Base-by-base conservation (phyloP, 1,284 basidiomycete species). In the Phellinidium pouzarii region DNA sequence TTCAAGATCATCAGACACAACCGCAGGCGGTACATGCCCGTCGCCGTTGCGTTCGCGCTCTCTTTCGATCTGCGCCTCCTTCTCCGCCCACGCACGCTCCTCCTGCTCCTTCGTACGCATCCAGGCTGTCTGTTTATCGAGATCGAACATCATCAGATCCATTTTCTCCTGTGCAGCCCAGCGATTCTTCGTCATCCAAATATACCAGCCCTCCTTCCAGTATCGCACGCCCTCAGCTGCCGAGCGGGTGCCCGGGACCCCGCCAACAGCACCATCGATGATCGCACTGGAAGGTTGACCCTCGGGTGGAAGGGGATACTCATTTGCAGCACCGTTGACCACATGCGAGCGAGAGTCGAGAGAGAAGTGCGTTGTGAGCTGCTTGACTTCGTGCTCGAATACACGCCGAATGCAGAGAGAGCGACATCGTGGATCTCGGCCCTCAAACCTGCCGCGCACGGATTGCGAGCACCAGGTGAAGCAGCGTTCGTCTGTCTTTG, bases 181-280 rank as follows among this genome's bases (percentile, higher is more conserved):
- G 36, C 72, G 70, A 49, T 73, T 79, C 54, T 73, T 72, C 22
- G 76, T 77, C 45, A 76, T 74, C 84, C 85, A 88, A 37, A 89
- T 59, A 61, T 89, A 89, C 75, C 77, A 83, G 1, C 86, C 85
- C 60, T 82, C 79, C 50, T 84, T 73, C 86, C 86, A 89, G 60
- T 76, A 72, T 57, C 73, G 76, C 26, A 68, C 69, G 12, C 71
- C 67, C 48, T 69, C 54, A 62, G 47, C 58, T 37, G 55, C 56
- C 52, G 37, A n/a, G 23, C 37, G 17, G 29, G 44, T 29, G 12
- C 23, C 25, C 5, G 22, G 29, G n/a, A n/a, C n/a, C 31, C 36
- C 48, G 19, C 48, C 46, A 8, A 40, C 56, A 19, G 27, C n/a
- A 14, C 38, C 55, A 17, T 50, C 44, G 14, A 34, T 37, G 23